Evolutionary conservation across 305 asterid genomes (phyloP).

Genomic region (Plantago coronopus): DNA sequence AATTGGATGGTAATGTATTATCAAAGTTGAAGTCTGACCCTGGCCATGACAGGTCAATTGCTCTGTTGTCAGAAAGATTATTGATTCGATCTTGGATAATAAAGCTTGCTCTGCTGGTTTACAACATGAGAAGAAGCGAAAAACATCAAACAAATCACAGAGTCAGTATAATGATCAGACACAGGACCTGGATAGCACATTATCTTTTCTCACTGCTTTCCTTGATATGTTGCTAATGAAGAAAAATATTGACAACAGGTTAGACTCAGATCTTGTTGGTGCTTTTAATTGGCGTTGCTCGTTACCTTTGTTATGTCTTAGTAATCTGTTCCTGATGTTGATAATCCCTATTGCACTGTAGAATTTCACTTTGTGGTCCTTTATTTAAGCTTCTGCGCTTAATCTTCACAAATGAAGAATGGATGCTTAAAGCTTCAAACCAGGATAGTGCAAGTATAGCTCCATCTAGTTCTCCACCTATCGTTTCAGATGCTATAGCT

Average conservation of each 20-base stretch:
- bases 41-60: slow-evolving; percentile 56
- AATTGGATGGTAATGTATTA: not conserved
- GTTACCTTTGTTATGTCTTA: too few relatives aligned
- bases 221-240: slow-evolving; percentile 80
- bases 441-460: slow-evolving; percentile 29
- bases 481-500: slow-evolving; percentile 36
- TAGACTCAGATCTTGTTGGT: slow-evolving; percentile 3
- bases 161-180: slow-evolving; percentile 27
- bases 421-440: slow-evolving; percentile 38
- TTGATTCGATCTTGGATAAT: slow-evolving; percentile 47
- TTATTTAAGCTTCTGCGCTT: slow-evolving; percentile 65
- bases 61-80: slow-evolving; percentile 45
- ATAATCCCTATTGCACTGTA: slow-evolving; percentile 28
- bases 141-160: slow-evolving; percentile 33
- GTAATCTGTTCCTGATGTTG: slow-evolving; percentile 21
- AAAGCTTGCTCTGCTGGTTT: slow-evolving; percentile 33
- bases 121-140: slow-evolving; percentile 56
- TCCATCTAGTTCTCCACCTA: slow-evolving; percentile 37
- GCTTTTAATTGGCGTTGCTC: slow-evolving; percentile 16
- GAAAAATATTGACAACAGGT: slow-evolving; percentile 74
- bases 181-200: slow-evolving; percentile 36
- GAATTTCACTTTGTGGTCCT: slow-evolving; percentile 67
- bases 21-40: slow-evolving; percentile 21
- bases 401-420: slow-evolving; percentile 39
- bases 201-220: slow-evolving; percentile 53